Conservation (phyloP, 2,329 filamentous ascomycete genomes). For the Epicoccum sorghinum region DNA sequence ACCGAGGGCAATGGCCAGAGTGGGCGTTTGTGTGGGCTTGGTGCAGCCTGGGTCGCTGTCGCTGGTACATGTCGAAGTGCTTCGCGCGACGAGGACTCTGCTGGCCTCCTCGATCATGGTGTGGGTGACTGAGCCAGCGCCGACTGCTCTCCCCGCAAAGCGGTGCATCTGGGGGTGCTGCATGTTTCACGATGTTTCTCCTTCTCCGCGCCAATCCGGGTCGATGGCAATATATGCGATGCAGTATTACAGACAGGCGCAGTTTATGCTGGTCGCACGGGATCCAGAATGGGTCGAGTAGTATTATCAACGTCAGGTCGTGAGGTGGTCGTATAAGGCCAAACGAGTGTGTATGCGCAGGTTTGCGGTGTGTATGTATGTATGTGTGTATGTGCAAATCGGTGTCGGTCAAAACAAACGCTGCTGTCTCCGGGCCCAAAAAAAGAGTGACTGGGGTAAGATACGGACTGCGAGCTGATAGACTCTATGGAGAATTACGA, state of each 20-base stretch:
- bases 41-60: conserved; percentile 44
- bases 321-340: conserved; percentile 37
- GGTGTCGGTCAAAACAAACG: conserved; percentile 24
- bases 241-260: conserved; percentile 11
- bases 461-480: conserved; percentile 31
- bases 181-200: conserved; percentile 28
- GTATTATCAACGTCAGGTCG: conserved; percentile 47
- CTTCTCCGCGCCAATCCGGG: conserved; percentile 25
- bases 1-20: conserved; percentile 41
- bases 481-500: conserved; percentile 34
- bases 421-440: conserved; percentile 33
- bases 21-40: conserved; percentile 44
- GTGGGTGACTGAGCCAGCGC: conserved; percentile 27
- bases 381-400: conserved; percentile 15
- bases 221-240: conserved; percentile 25
- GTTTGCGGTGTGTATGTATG: conserved; percentile 10
- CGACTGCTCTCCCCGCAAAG: conserved; percentile 32
- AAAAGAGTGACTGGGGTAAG: conserved; percentile 51
- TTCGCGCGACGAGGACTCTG: conserved; percentile 37
- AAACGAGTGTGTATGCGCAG: conserved; percentile 13
- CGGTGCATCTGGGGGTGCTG: conserved; percentile 39
- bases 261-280: conserved; percentile 5
- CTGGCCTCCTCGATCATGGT: conserved; percentile 33
- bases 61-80: conserved; percentile 34
- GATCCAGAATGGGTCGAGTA: conserved; percentile 1